Base-by-base conservation (phyloP, 1,284 basidiomycete genomes). In the Mycena citricolor region DNA sequence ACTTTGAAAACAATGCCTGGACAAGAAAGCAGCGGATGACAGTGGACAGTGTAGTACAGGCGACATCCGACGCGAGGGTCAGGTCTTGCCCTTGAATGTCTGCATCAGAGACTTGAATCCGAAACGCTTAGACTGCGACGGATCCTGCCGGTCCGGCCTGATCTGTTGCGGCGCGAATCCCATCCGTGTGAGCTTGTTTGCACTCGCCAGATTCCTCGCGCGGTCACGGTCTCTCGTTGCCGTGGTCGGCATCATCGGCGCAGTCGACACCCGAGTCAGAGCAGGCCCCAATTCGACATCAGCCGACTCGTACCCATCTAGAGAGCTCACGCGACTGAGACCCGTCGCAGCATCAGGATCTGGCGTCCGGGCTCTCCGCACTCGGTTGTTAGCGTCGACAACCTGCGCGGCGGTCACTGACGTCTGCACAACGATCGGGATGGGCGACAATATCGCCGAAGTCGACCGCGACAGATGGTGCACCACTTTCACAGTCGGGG, bases 141-240 rank as follows among this genome's bases (percentile, higher is more conserved):
- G 33, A 55, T 52, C 38, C 56, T 12, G 60, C 61, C 54, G 67
- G 65, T 36, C 28, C 36, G 36, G 39, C n/a, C n/a, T n/a, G n/a
- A n/a, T n/a, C 65, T 26, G 43, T 16, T 59, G 47, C 13, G 68
- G 65, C 13, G 77, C 69, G 55, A 86, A 81, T 2, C 84, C 84
- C 84, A 87, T 87, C 58, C 74, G 73, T 43, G 76, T 75, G 46
- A 87, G 66, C 62, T 87, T 86, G 55, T 76, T 81, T 17, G 73
- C 73, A 46, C 74, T 68, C 43, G 64, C 66, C 22, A 65, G 57
- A 37, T 67, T 64, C 10, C 65, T 63, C 57, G 60, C 69, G 57
- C 58, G 59, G 51, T 70, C 69, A 56, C 52, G 67, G 24, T 62
- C 62, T 42, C 25, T 49, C n/a, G 57, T 39, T n/a, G n/a, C n/a